Conservation (phyloP, 371 early-diverging fungal genomes). For the Cokeromyces recurvatus region DNA sequence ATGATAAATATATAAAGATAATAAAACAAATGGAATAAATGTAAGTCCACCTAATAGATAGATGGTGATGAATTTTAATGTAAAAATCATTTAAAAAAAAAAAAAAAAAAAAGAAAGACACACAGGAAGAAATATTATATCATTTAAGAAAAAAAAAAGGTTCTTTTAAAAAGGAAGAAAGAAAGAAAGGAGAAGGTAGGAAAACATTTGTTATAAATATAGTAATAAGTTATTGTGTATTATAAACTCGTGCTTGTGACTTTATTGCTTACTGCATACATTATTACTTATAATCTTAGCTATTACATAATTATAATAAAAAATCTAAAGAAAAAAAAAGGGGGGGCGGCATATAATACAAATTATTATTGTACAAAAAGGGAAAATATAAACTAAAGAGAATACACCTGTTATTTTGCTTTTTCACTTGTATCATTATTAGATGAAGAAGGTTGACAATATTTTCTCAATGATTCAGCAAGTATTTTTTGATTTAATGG, state of each 20-base stretch:
- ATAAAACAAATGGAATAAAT: constrained; percentile 23
- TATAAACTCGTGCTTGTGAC: too few relatives aligned
- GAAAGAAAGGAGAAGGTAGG: not conserved
- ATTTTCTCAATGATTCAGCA: constrained; percentile 21
- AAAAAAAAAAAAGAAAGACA: constrained; percentile 4
- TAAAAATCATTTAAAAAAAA: not conserved
- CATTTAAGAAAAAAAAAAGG: not conserved
- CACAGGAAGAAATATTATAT: not conserved
- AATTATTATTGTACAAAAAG: too few relatives aligned
- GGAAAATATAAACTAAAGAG: too few relatives aligned
- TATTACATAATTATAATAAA: too few relatives aligned
- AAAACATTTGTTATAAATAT: too few relatives aligned
- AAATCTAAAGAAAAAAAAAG: too few relatives aligned
- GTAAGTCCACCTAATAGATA: constrained; percentile 41
- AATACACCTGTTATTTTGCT: too few relatives aligned
- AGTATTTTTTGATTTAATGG: constrained; percentile 35
- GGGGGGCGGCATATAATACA: too few relatives aligned
- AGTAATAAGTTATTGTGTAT: too few relatives aligned
- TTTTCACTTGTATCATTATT: not conserved
- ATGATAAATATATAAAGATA: not conserved
- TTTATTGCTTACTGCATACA: too few relatives aligned
- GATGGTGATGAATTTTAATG: not conserved
- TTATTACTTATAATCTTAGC: too few relatives aligned
- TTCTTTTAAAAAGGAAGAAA: not conserved
- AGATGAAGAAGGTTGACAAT: constrained; percentile 5